Conservation (phyloP, 306 rosid species). For the Acacia crassicarpa region DNA sequence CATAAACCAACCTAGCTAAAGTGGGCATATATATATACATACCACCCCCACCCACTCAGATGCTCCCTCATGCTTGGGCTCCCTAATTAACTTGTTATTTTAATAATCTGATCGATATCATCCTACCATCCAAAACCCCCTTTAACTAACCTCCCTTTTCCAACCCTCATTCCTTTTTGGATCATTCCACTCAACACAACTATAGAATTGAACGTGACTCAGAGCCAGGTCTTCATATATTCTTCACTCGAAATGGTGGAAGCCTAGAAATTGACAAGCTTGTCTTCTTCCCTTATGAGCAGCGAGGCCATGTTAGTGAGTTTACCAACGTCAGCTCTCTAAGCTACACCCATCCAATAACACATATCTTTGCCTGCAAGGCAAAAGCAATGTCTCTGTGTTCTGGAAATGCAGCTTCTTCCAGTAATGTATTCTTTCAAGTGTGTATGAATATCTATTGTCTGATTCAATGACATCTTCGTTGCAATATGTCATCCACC, state of each 20-base stretch:
- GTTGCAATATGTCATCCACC: too few species aligned
- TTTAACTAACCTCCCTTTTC: conserved; percentile 3
- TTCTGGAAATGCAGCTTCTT: background rate
- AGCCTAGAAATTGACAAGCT: too few species aligned
- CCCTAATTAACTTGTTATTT: conserved; percentile 14
- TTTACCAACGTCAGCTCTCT: too few species aligned
- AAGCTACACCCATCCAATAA: too few species aligned
- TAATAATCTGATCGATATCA: too few species aligned
- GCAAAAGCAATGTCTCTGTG: background rate
- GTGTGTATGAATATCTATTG: background rate
- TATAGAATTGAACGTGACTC: too few species aligned
- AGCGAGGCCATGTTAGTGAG: too few species aligned
- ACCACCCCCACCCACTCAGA: background rate
- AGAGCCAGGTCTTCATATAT: too few species aligned
- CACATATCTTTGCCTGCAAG: background rate
- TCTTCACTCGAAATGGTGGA: background rate
- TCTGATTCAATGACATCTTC: background rate
- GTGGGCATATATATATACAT: background rate
- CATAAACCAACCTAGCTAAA: background rate
- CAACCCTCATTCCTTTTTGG: background rate
- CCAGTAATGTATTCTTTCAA: background rate
- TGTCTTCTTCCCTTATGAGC: too few species aligned
- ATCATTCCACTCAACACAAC: too few species aligned
- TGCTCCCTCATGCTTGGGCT: conserved; percentile 43
- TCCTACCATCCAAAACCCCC: conserved; percentile 28